Conservation (phyloP, 176 grass and related monocot species). For the Oryza glumipatula region DNA sequence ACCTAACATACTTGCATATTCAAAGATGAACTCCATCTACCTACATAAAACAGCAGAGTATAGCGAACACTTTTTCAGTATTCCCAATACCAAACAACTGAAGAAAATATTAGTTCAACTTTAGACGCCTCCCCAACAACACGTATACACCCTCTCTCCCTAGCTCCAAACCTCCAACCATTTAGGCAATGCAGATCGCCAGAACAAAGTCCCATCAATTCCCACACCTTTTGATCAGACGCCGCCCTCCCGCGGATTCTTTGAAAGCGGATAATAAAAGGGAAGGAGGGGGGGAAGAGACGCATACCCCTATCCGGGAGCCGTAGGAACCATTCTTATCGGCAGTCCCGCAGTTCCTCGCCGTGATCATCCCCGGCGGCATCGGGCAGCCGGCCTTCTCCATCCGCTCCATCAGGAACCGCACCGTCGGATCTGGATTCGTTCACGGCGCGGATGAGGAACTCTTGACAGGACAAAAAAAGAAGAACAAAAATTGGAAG, state of each 20-base stretch:
- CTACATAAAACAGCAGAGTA: neutral
- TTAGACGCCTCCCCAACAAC: no score
- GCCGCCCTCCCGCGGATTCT: neutral
- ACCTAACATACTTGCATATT: neutral
- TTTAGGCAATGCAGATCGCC: no score
- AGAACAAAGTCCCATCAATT: no score
- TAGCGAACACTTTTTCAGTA: neutral
- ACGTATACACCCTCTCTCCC: no score
- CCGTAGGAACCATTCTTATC: slow-evolving; percentile 47
- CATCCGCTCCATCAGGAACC: slow-evolving; percentile 74
- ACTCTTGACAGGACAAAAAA: no score
- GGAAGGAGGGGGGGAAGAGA: neutral
- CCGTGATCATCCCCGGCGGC: slow-evolving; percentile 58
- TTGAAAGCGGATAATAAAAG: neutral
- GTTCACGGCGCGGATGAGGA: no score
- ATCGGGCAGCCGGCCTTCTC: slow-evolving; percentile 68
- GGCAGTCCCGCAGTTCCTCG: slow-evolving; percentile 6
- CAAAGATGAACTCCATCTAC: neutral
- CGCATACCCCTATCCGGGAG: slow-evolving; percentile 52
- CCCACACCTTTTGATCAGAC: neutral
- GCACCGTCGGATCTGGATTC: slow-evolving; percentile 76
- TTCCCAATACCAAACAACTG: neutral
- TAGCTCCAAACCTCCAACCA: no score
- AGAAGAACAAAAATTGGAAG: neutral
- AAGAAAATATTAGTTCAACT: neutral